Evolutionary conservation across 2,329 filamentous ascomycete genomes (phyloP).

Genomic region (Ambrosiella beaveri): DNA sequence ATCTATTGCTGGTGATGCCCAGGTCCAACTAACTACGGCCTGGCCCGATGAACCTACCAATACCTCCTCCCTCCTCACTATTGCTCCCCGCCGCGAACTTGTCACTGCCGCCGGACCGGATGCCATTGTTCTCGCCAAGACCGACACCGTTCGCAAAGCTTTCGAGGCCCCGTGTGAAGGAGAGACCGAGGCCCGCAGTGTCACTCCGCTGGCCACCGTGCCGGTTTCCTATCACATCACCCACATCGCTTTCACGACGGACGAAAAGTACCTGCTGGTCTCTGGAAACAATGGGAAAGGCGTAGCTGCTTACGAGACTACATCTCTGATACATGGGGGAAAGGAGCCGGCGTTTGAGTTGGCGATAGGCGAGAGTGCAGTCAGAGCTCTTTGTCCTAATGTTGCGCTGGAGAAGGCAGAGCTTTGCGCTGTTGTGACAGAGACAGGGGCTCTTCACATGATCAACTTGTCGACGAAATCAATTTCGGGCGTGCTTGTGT

Average conservation of each 20-base stretch:
- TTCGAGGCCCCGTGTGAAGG: constrained; percentile 44
- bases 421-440: constrained; percentile 65
- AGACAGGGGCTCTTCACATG: constrained; percentile 64
- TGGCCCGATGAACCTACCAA: constrained; percentile 64
- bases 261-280: constrained; percentile 69
- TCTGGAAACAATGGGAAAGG: constrained; percentile 69
- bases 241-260: constrained; percentile 79
- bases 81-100: constrained; percentile 64
- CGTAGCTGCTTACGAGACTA: constrained; percentile 65
- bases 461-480: constrained; percentile 57
- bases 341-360: constrained; percentile 58
- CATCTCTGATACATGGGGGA: constrained; percentile 46
- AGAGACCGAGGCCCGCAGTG: constrained; percentile 49
- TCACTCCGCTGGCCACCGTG: constrained; percentile 57
- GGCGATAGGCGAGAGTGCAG: constrained; percentile 52
- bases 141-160: constrained; percentile 59
- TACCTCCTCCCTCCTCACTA: constrained; percentile 65
- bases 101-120: constrained; percentile 79
- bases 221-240: constrained; percentile 60
- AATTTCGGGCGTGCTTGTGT: constrained; percentile 47
- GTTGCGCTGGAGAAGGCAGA: constrained; percentile 56
- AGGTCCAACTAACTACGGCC: constrained; percentile 59
- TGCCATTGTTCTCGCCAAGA: constrained; percentile 56
- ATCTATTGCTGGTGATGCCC: constrained; percentile 61
- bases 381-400: constrained; percentile 66